Conservation (phyloP, 2,329 filamentous ascomycete genomes). For the Verticillium albo-atrum region DNA sequence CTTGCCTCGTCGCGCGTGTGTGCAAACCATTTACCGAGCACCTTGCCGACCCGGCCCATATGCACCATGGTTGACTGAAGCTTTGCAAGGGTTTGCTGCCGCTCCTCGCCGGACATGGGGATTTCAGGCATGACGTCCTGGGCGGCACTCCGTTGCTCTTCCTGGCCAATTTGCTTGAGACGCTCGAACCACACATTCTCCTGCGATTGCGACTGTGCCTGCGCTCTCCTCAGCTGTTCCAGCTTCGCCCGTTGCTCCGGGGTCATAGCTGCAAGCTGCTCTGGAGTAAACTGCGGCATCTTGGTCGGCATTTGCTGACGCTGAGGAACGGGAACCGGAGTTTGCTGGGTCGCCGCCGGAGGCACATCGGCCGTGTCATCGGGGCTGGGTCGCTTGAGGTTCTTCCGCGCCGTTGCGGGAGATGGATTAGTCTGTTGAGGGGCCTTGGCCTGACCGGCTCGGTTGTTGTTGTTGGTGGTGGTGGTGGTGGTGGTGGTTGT, state of each 20-base stretch:
- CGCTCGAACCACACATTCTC: constrained; percentile 15
- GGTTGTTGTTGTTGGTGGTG: constrained; percentile 24
- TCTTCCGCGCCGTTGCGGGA: constrained; percentile 35
- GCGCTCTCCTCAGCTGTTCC: constrained; percentile 28
- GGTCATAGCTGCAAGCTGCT: constrained; percentile 35
- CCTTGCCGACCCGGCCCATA: constrained; percentile 39
- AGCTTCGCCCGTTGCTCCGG: constrained; percentile 42
- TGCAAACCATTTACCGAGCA: constrained; percentile 42
- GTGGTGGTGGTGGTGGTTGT: too few species aligned
- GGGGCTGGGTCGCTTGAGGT: constrained; percentile 44
- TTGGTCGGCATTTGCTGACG: constrained; percentile 9
- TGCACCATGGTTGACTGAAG: constrained; percentile 35
- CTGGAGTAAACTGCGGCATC: constrained; percentile 22
- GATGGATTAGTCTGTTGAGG: constrained; percentile 30
- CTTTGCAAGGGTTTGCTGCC: constrained; percentile 38
- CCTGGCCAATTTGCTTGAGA: constrained; percentile 30
- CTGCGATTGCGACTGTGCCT: constrained; percentile 10
- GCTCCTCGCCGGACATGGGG: constrained; percentile 39
- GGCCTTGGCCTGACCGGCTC: constrained; percentile 27
- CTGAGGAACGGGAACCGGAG: constrained; percentile 2
- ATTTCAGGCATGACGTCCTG: constrained; percentile 41
- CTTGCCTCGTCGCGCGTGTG: constrained; percentile 44
- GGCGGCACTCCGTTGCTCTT: constrained; percentile 32
- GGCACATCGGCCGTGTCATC: constrained; percentile 32
- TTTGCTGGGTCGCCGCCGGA: constrained; percentile 13